phyloP scores from a whole-genome alignment of 2,329 filamentous ascomycete genomes.

The Camillea tinctor region DNA sequence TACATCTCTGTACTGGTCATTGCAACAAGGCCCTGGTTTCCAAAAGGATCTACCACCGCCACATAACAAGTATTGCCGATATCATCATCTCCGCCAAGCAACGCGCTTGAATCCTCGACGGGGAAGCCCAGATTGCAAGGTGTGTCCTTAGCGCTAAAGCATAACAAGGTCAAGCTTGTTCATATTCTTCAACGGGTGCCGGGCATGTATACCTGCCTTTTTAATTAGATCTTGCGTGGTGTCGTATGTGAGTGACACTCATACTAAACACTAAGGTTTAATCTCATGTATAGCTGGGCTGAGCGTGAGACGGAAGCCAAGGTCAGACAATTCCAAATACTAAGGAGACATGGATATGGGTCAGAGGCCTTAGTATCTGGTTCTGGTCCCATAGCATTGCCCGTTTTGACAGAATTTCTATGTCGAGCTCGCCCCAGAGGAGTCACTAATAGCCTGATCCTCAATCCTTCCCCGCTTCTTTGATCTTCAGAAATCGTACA shows the following conservation, averaged over 20 bases:
- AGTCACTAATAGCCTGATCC: not conserved
- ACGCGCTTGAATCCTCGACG: not conserved
- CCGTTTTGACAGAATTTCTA: not conserved
- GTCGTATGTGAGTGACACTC: not conserved
- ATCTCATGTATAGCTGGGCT: not conserved
- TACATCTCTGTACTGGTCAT: not conserved
- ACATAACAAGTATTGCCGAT: not conserved
- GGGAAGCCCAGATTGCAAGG: not conserved
- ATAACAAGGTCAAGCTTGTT: not conserved
- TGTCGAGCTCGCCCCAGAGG: not conserved
- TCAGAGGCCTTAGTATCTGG: not conserved
- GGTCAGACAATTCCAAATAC: not conserved
- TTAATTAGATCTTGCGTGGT: not conserved
- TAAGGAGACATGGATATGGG: not conserved
- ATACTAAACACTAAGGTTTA: not conserved
- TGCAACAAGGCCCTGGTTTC: not conserved
- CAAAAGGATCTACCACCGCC: not conserved
- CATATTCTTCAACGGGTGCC: not conserved
- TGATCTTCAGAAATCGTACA: not conserved
- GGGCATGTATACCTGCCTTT: not conserved
- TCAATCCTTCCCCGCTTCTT: not conserved
- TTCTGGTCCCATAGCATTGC: not conserved
- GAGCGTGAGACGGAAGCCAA: not conserved
- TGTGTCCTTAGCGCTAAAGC: not conserved
- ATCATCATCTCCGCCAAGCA: not conserved